phyloP scores from a whole-genome alignment of 148 eudicot genomes.

The Camellia sinensis region DNA sequence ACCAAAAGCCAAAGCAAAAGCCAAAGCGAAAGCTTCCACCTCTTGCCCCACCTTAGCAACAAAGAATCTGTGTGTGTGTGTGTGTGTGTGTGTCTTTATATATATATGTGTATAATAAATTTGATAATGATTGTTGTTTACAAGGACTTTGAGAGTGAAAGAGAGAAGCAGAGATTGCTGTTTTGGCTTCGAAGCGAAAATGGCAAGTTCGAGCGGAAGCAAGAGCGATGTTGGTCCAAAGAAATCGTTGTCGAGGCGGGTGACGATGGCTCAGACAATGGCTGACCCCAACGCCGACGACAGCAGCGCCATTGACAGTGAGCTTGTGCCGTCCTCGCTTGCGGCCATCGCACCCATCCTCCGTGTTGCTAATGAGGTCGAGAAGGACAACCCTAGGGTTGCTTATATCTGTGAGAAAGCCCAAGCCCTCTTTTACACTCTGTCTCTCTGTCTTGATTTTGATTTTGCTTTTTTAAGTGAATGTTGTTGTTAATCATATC shows the following conservation, averaged over 20 bases:
- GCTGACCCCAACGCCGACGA: constrained; percentile 34
- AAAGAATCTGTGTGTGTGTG: constrained; percentile 25
- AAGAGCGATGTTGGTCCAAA: constrained; percentile 39
- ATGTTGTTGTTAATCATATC: neutral
- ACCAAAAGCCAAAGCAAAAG: constrained; percentile 17
- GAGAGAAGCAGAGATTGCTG: neutral
- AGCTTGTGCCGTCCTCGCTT: constrained; percentile 85
- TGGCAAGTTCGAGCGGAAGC: constrained; percentile 82
- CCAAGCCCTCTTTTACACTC: neutral
- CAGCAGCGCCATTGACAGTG: constrained; percentile 58
- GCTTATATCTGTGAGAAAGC: constrained; percentile 73
- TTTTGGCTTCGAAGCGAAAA: neutral
- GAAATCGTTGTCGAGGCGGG: constrained; percentile 43
- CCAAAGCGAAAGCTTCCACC: constrained; percentile 18
- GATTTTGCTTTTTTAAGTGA: neutral
- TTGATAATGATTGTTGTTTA: neutral
- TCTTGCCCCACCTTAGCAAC: constrained; percentile 33
- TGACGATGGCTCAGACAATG: constrained; percentile 45
- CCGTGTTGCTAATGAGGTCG: constrained; percentile 88
- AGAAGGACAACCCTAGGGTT: constrained; percentile 69
- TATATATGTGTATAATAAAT: neutral
- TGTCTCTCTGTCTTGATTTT: neutral
- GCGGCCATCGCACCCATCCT: constrained; percentile 79
- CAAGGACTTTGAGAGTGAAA: neutral
- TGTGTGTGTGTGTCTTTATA: neutral